These are phyloP conservation scores for Diospyros lotus DNA, from an alignment of 148 eudicot genomes.

Conservation along the genomic window DNA sequence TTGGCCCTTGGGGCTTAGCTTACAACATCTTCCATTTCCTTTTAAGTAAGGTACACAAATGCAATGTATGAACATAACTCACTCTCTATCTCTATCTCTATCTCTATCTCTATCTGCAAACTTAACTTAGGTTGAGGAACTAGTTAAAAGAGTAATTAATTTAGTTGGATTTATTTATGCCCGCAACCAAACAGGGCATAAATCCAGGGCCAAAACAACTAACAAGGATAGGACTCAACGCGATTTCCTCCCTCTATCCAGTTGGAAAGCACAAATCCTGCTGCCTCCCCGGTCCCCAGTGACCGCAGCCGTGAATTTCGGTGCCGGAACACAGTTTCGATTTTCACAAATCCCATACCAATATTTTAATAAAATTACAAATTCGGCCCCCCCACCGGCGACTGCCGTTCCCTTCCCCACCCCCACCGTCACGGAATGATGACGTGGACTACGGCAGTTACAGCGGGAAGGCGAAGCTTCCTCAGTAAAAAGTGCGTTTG, in stretches of 20 bases:
- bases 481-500: not conserved
- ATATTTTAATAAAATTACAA: not conserved
- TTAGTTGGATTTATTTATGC: not conserved
- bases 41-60: too few relatives aligned
- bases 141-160: too few relatives aligned
- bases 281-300: not conserved
- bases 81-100: too few relatives aligned
- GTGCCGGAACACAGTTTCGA: not conserved
- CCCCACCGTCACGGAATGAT: not conserved
- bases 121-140: too few relatives aligned
- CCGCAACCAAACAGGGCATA: not conserved
- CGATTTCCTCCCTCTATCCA: not conserved
- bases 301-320: slow-evolving; percentile 11
- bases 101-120: too few relatives aligned
- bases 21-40: too few relatives aligned
- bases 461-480: not conserved
- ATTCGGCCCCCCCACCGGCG: not conserved
- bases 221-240: not conserved
- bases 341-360: not conserved
- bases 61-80: too few relatives aligned
- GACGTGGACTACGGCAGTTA: not conserved
- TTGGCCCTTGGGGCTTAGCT: too few relatives aligned
- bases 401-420: not conserved
- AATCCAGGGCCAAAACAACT: not conserved
- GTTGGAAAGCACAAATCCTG: not conserved